A percentile compares a stretch with the other conserved stretches of the same genome.
phyloP scores from a whole-genome alignment of 192 early-diverging fungal genomes.

The Backusella morwellensis region DNA sequence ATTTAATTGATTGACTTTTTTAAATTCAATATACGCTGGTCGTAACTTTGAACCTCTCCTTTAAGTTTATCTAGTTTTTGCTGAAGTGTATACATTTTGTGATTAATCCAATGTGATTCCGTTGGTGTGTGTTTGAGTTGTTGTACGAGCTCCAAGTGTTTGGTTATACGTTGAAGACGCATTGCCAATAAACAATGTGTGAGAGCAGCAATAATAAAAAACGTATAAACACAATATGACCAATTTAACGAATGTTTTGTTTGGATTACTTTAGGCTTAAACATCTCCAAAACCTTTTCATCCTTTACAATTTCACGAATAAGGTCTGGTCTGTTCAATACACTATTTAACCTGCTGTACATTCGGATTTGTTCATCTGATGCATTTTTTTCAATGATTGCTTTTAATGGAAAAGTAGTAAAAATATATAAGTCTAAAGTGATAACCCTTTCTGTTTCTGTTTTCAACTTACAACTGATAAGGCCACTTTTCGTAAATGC shows the following conservation, averaged over 20 bases:
- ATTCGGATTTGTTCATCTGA: conserved; percentile 28
- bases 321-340: conserved; percentile 1
- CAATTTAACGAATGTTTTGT: neutral
- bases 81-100: neutral
- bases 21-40: conserved; percentile 6
- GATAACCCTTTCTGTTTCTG: neutral
- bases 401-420: neutral
- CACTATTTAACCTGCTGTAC: conserved; percentile 34
- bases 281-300: neutral
- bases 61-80: conserved; percentile 1
- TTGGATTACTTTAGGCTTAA: neutral
- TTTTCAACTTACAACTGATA: conserved; percentile 44
- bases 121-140: neutral
- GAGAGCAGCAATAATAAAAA: neutral
- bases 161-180: neutral
- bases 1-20: neutral
- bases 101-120: conserved; percentile 1
- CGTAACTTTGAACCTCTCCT: neutral
- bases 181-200: conserved; percentile 4
- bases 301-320: neutral
- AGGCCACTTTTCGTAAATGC: conserved; percentile 53
- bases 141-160: neutral
- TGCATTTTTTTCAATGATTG: conserved; percentile 29
- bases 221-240: neutral
- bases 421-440: neutral